Percentiles rank a stretch among this genome's conserved stretches.
phyloP scores from a whole-genome alignment of 805 yeast genomes.

The Jamesozyma hellenica region DNA sequence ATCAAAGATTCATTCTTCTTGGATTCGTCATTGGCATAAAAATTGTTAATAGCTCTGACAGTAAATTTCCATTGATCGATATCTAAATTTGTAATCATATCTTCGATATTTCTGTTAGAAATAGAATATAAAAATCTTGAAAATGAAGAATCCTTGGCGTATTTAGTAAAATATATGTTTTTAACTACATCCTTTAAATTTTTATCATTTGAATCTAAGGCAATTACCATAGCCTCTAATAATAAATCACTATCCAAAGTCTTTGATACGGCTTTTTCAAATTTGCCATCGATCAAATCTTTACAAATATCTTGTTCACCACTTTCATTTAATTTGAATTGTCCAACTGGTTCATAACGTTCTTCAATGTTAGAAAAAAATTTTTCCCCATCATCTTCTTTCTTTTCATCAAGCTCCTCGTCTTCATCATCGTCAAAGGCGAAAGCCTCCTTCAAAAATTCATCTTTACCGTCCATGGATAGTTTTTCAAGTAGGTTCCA shows the following conservation, averaged over 20 bases:
- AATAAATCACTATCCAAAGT: constrained; percentile 55
- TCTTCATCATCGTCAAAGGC: constrained; percentile 28
- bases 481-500: constrained; percentile 55
- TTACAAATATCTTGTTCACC: constrained; percentile 37
- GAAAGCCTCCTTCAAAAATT: constrained; percentile 39
- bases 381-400: constrained; percentile 29
- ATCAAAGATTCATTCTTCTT: constrained; percentile 47
- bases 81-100: constrained; percentile 68
- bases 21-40: constrained; percentile 36
- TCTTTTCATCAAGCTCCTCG: constrained; percentile 10
- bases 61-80: constrained; percentile 75
- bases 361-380: constrained; percentile 32
- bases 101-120: constrained; percentile 45
- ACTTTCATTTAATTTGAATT: constrained; percentile 39
- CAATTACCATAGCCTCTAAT: constrained; percentile 73
- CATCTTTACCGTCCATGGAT: constrained; percentile 39
- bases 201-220: constrained; percentile 54
- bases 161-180: constrained; percentile 56
- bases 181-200: constrained; percentile 55
- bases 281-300: constrained; percentile 51
- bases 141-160: constrained; percentile 39
- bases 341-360: constrained; percentile 41
- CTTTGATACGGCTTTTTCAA: constrained; percentile 54
- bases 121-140: constrained; percentile 68
- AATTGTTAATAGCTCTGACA: constrained; percentile 55